Percentiles rank a stretch among this genome's conserved stretches.
phyloP scores from a whole-genome alignment of 2,329 filamentous ascomycete genomes.

The Dactylellina sp. region DNA sequence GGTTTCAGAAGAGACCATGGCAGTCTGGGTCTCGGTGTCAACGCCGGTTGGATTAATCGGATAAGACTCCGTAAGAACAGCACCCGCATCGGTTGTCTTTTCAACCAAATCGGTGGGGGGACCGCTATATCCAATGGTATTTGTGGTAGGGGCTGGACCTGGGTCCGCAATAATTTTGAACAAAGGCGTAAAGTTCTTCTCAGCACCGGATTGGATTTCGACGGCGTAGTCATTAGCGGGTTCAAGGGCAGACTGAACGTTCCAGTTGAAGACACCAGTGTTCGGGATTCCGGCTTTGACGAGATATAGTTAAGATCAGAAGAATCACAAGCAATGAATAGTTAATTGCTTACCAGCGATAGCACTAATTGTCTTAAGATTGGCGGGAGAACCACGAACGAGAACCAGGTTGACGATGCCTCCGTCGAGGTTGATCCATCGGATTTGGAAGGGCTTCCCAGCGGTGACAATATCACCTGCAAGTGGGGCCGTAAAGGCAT shows the following conservation, averaged over 20 bases:
- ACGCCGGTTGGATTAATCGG: constrained; percentile 16
- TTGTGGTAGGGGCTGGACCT: neutral
- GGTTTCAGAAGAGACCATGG: constrained; percentile 32
- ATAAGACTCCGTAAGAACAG: constrained; percentile 45
- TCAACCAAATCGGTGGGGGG: constrained; percentile 30
- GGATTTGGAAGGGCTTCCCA: constrained; percentile 39
- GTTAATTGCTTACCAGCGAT: constrained; percentile 58
- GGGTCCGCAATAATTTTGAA: constrained; percentile 57
- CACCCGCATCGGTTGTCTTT: constrained; percentile 38
- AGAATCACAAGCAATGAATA: neutral
- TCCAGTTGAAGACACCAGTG: constrained; percentile 59
- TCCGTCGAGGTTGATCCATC: constrained; percentile 53
- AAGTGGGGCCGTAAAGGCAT: constrained; percentile 48
- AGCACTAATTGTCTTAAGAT: constrained; percentile 50
- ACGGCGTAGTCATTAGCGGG: constrained; percentile 58
- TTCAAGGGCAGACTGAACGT: constrained; percentile 44
- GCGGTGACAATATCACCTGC: constrained; percentile 46
- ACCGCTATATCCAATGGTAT: neutral
- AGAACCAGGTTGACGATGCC: constrained; percentile 57
- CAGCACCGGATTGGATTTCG: constrained; percentile 57
- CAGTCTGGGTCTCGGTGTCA: constrained; percentile 11
- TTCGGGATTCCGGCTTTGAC: constrained; percentile 58
- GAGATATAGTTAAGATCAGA: constrained; percentile 17
- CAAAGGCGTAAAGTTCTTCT: constrained; percentile 59
- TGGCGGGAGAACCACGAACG: constrained; percentile 56